Evolutionary conservation across 2,329 filamentous ascomycete species (phyloP).

Genomic region (Lomentospora prolificans): DNA sequence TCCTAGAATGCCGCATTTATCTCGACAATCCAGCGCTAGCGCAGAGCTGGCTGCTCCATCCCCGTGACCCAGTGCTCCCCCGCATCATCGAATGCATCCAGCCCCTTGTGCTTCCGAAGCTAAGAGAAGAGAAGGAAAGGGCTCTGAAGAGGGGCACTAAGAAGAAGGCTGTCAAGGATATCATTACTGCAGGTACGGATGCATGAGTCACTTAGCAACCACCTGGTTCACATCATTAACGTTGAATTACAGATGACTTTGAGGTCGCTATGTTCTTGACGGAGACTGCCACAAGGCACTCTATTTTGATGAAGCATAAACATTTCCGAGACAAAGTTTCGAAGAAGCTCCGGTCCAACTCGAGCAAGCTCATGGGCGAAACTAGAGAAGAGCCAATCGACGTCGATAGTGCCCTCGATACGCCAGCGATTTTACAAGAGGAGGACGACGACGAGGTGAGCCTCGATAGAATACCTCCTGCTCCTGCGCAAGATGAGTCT

Average conservation of each 20-base stretch:
- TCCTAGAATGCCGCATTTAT: constrained; percentile 95
- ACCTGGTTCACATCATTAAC: background rate
- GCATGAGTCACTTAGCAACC: constrained; percentile 6
- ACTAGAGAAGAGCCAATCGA: constrained; percentile 44
- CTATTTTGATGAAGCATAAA: constrained; percentile 78
- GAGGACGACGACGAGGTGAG: constrained; percentile 47
- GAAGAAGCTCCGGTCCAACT: constrained; percentile 49
- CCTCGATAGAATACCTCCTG: constrained; percentile 45
- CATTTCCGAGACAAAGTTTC: constrained; percentile 52
- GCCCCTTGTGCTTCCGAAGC: constrained; percentile 79
- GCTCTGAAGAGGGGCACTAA: constrained; percentile 55
- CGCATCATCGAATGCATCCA: constrained; percentile 78
- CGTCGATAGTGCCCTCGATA: constrained; percentile 33
- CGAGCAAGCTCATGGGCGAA: constrained; percentile 48
- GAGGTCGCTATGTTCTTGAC: constrained; percentile 92
- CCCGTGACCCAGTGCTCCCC: constrained; percentile 65
- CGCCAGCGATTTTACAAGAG: constrained; percentile 34
- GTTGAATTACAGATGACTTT: constrained; percentile 63
- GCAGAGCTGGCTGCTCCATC: constrained; percentile 74
- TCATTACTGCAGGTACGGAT: constrained; percentile 62
- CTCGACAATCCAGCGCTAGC: constrained; percentile 80
- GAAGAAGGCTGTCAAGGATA: constrained; percentile 70
- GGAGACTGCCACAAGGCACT: constrained; percentile 75
- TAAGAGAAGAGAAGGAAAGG: constrained; percentile 67
- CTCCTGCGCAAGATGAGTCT: constrained; percentile 19